Base-by-base conservation (phyloP, 192 early-diverging fungal species). In the Dissophora globulifera region DNA sequence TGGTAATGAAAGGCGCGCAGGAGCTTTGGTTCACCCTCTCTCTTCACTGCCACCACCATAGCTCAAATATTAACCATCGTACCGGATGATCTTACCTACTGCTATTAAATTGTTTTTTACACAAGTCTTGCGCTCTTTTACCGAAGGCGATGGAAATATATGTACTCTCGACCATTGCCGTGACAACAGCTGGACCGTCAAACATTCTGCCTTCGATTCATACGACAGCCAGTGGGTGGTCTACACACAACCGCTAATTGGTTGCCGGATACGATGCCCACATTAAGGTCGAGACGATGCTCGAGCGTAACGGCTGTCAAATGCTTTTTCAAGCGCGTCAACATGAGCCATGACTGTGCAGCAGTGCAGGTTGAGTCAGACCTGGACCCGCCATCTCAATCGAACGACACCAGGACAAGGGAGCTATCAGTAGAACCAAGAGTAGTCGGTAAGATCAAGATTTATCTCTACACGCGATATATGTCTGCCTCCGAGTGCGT, bases 281-380 rank as follows among this genome's bases (percentile, higher is more conserved):
- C 43, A 69, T 79, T 15, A 72, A 82, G 52, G 69, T 83, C 6
- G 72, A 80, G 23, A 53, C 69, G n/a, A 10, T 82, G 70, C 35
- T 41, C 49, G 1, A 64, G 56, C 17, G 50, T 71, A 5, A 1
- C 50, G 4, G 58, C 57, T 1, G 58, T 82, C 11, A 79, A 82
- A 32, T 82, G 79, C 35, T 19, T 79, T 0, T 82, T 50, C 62
- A 82, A 81, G 43, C 78, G 78, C 31, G 55, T 81, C 12, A 71
- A 74, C 55, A 81, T 71, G 40, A 67, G 75, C 6, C 63, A 72
- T 61, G 78, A 79, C 51, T 15, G 31, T 12, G 51, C 68, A 23
- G 57, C 3, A 35, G 23, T 60, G 7, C 38, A 40, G 13, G 38
- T 40, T 13, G 8, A 40, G 38, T 40, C 38, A 40, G 38, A 13